These are phyloP conservation scores for Backusella parvicylindrica DNA, from an alignment of 192 early-diverging fungal genomes.

Conservation along the genomic window DNA sequence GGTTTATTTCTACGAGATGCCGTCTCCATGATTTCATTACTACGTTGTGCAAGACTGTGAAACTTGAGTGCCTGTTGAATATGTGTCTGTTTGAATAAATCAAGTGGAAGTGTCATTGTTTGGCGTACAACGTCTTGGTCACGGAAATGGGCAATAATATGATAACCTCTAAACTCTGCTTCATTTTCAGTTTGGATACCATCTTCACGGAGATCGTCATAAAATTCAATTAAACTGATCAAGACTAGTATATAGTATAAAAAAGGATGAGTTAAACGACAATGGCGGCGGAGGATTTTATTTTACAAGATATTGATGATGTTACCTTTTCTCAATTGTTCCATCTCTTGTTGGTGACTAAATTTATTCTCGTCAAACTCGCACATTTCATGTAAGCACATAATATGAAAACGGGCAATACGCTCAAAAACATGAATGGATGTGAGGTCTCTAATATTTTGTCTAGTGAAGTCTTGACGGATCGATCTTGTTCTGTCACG, in stretches of 20 bases:
- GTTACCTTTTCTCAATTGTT: conserved; percentile 86
- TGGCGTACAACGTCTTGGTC: conserved; percentile 69
- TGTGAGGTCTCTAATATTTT: conserved; percentile 69
- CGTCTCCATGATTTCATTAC: conserved; percentile 39
- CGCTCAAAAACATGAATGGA: conserved; percentile 73
- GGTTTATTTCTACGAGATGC: conserved; percentile 38
- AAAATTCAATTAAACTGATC: conserved; percentile 82
- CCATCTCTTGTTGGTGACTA: conserved; percentile 78
- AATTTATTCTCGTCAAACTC: conserved; percentile 55
- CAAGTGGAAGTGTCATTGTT: conserved; percentile 52
- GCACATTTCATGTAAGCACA: conserved; percentile 71
- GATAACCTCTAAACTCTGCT: conserved; percentile 89
- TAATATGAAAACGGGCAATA: conserved; percentile 85
- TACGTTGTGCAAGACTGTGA: conserved; percentile 54
- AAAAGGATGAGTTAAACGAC: not conserved
- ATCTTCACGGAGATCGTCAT: conserved; percentile 66
- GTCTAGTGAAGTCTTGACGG: conserved; percentile 82
- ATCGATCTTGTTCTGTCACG: conserved; percentile 85
- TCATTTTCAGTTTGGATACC: conserved; percentile 67
- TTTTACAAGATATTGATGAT: no score
- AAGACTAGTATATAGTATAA: conserved; percentile 53
- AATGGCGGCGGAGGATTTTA: not conserved
- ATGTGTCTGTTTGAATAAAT: conserved; percentile 55
- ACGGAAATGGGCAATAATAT: conserved; percentile 70
- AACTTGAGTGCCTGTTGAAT: conserved; percentile 73